Evolutionary conservation across 306 rosid species (phyloP).

Genomic region (Leucaena leucocephala): DNA sequence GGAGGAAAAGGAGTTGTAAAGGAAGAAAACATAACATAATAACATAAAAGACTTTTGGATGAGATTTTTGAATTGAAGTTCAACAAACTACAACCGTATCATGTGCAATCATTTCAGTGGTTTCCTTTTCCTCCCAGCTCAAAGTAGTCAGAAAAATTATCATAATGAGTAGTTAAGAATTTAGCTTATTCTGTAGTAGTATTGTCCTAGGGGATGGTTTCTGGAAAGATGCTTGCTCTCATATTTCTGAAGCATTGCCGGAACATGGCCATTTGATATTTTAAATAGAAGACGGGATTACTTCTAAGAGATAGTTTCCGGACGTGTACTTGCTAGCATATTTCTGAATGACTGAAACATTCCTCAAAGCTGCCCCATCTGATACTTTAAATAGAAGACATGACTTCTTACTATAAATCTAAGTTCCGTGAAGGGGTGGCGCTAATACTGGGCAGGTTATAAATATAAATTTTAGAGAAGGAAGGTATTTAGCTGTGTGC

Average conservation of each 20-base stretch:
- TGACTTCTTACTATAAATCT: neutral
- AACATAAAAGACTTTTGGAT: slow-evolving; percentile 11
- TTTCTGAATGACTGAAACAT: slow-evolving; percentile 21
- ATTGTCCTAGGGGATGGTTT: neutral
- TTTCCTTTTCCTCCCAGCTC: slow-evolving; percentile 22
- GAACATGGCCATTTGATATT: neutral
- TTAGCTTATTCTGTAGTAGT: slow-evolving; percentile 21
- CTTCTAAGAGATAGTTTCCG: neutral
- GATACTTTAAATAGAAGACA: neutral
- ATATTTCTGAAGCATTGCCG: slow-evolving; percentile 11
- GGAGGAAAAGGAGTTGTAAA: slow-evolving; percentile 16
- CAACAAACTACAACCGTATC: neutral
- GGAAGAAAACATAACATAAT: slow-evolving; percentile 3
- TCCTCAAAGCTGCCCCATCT: neutral
- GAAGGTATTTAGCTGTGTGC: slow-evolving; percentile 19
- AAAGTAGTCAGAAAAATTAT: slow-evolving; percentile 16
- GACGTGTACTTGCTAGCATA: slow-evolving; percentile 14
- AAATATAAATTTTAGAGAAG: neutral
- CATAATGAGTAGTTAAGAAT: slow-evolving; percentile 4
- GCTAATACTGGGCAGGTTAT: neutral
- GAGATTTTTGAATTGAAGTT: slow-evolving; percentile 6
- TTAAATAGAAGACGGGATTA: neutral
- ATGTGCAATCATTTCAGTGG: slow-evolving; percentile 25
- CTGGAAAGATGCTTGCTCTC: slow-evolving; percentile 15
- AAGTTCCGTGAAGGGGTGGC: neutral